Conservation (phyloP, 1,284 basidiomycete genomes). For the Phlebopus sp. region DNA sequence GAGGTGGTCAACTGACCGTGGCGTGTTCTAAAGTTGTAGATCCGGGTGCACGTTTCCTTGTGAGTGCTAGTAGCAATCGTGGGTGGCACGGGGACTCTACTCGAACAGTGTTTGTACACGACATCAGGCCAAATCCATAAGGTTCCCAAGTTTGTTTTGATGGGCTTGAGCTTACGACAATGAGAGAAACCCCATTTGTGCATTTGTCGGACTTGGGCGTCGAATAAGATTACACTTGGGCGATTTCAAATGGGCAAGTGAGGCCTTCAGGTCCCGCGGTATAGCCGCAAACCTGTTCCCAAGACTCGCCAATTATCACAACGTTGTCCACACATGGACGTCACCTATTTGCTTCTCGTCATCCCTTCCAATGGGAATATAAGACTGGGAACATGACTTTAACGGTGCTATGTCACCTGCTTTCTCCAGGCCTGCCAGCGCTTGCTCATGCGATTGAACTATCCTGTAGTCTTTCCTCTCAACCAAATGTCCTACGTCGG, state of each 20-base stretch:
- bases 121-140: slow-evolving; percentile 58
- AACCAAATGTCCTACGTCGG: slow-evolving; percentile 36
- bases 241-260: slow-evolving; percentile 27
- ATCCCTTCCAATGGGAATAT: slow-evolving; percentile 28
- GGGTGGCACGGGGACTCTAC: slow-evolving; percentile 94
- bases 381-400: slow-evolving; percentile 22
- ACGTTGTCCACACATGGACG: slow-evolving; percentile 19
- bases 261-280: slow-evolving; percentile 32
- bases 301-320: slow-evolving; percentile 5
- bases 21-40: slow-evolving; percentile 70
- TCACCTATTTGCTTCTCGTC: slow-evolving; percentile 31
- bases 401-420: slow-evolving; percentile 19
- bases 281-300: slow-evolving; percentile 26
- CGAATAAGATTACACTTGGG: slow-evolving; percentile 28
- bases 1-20: slow-evolving; percentile 18
- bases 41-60: slow-evolving; percentile 79
- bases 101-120: slow-evolving; percentile 85
- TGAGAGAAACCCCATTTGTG: slow-evolving; percentile 1
- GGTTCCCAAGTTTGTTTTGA: slow-evolving; percentile 15
- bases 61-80: slow-evolving; percentile 91
- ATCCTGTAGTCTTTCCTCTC: slow-evolving; percentile 33
- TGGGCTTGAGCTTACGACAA: slow-evolving; percentile 29
- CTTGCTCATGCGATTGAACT: slow-evolving; percentile 31
- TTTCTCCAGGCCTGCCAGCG: slow-evolving; percentile 1
- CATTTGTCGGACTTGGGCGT: no score